Evolutionary conservation across 352 stramenopile genomes (phyloP), one percentile per base, ranked within the genome.

Genomic region (Pythium biforme): DNA sequence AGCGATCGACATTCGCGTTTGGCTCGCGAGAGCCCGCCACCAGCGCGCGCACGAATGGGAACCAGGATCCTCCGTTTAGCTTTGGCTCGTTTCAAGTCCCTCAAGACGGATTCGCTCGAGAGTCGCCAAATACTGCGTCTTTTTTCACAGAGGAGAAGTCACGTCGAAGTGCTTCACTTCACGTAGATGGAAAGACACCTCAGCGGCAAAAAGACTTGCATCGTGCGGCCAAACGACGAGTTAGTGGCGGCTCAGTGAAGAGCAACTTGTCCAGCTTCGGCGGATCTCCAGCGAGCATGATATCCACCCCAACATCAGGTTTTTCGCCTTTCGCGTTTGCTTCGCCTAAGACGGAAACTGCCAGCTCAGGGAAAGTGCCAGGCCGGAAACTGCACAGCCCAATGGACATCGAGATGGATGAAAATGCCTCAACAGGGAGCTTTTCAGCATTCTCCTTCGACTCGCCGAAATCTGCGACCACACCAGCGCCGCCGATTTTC

Each of bases 351-450:
- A 12, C 5, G 19, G 31, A 33, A 4, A 12, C 41, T 22, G 15
- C 8, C 25, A 26, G 4, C 27, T 34, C 8, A 2, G 19, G 37
- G 4, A 26, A 26, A 22, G 29, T 5, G 10, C 15, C 54, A n/a
- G n/a, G 4, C 9, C 15, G 50, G n/a, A 59, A 40, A 26, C 2
- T 43, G n/a, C 34, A 60, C 12, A 71, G 64, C 51, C 64, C 64
- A 0, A 71, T 71, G 57, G 64, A 71, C 33, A 62, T 71, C 17
- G 57, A 66, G 37, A 71, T 71, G 64, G 64, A 66, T 23, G 57
- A 66, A 11, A 46, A 47, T 17, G 29, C n/a, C 9, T 39, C 55
- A 0, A 40, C 29, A 0, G 17, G 15, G 14, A 34, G 14, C 6
- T 19, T 46, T n/a, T 37, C 55, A 9, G 39, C 27, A 46, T 60